Evolutionary conservation across 208 protist species (phyloP).

Genomic region (Plasmodiophora brassicae): DNA sequence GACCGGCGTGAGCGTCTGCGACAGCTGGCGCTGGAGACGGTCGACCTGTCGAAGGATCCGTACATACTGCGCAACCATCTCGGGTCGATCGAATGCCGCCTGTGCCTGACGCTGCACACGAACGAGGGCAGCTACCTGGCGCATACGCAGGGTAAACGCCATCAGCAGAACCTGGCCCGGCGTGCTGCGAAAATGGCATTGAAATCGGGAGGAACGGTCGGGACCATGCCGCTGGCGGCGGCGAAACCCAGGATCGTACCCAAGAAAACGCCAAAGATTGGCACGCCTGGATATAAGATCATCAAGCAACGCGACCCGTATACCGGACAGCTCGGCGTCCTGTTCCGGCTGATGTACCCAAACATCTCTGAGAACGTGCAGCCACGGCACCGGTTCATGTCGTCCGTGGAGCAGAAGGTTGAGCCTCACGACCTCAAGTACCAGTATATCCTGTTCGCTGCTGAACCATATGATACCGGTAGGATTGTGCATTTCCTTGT

Average conservation of each 20-base stretch:
- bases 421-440: conserved; percentile 62
- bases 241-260: conserved; percentile 45
- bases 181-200: conserved; percentile 54
- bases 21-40: conserved; percentile 69
- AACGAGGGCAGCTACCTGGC: conserved; percentile 87
- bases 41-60: conserved; percentile 74
- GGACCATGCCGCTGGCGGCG: not conserved
- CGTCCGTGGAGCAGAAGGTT: conserved; percentile 77
- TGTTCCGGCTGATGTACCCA: conserved; percentile 78
- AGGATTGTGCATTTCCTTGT: not conserved
- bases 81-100: conserved; percentile 80
- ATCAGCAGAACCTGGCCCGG: conserved; percentile 76
- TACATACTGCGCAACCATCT: conserved; percentile 74
- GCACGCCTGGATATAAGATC: conserved; percentile 74
- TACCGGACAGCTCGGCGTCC: conserved; percentile 59
- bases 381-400: conserved; percentile 78
- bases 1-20: conserved; percentile 67
- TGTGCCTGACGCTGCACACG: conserved; percentile 85
- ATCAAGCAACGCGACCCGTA: conserved; percentile 69
- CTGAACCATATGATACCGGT: conserved; percentile 65
- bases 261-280: conserved; percentile 70
- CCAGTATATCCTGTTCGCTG: conserved; percentile 80
- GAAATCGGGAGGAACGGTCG: conserved; percentile 36
- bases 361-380: conserved; percentile 74
- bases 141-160: conserved; percentile 85